phyloP scores from a whole-genome alignment of 2,329 filamentous ascomycete species.

The Teratosphaeria nubilosa region DNA sequence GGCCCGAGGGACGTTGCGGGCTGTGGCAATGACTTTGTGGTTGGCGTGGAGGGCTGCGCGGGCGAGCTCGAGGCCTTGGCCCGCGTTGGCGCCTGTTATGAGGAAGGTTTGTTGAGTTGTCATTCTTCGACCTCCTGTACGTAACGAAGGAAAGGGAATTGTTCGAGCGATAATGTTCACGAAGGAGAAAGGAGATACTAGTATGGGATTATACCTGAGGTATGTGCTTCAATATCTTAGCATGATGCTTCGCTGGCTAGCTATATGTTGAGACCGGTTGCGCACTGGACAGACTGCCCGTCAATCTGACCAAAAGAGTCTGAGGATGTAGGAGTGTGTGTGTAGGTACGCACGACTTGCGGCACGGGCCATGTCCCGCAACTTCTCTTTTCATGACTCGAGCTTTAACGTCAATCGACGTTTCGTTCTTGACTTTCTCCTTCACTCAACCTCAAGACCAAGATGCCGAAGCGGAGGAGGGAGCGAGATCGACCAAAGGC shows the following conservation, averaged over 20 bases:
- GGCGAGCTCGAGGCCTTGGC: conserved; percentile 11
- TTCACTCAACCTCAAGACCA: neutral
- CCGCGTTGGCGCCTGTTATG: conserved; percentile 11
- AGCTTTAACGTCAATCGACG: neutral
- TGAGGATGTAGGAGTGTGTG: neutral
- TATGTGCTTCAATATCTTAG: no score
- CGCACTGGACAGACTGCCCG: no score
- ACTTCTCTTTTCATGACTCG: neutral
- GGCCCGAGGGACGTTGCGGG: conserved; percentile 7
- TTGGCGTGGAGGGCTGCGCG: conserved; percentile 8
- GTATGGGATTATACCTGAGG: no score
- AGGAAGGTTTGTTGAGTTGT: conserved; percentile 4
- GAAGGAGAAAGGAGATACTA: no score
- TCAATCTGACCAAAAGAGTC: no score
- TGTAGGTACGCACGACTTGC: neutral
- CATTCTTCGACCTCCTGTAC: neutral
- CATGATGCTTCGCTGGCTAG: no score
- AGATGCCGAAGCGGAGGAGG: conserved; percentile 9
- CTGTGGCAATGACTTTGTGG: conserved; percentile 10
- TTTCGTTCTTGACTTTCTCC: neutral
- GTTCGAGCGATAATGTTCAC: neutral
- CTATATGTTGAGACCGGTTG: no score
- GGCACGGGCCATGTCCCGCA: neutral
- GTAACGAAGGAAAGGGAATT: neutral
- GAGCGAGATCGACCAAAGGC: conserved; percentile 25